These are phyloP conservation scores for Lactifluus rugatus DNA, from an alignment of 768 basidiomycete species.

Conservation along the genomic window DNA sequence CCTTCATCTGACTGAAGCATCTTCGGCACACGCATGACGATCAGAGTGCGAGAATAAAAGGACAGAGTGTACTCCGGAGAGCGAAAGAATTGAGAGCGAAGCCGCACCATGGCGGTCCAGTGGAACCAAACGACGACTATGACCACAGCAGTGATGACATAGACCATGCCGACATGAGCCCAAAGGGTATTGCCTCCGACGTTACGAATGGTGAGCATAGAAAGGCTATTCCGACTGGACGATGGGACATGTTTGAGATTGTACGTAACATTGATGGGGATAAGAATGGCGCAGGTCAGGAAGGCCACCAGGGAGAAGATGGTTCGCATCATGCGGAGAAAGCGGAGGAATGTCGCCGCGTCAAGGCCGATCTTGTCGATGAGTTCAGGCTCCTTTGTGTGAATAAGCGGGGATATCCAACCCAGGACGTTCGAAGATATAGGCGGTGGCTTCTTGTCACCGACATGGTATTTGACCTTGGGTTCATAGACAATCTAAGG, in stretches of 20 bases:
- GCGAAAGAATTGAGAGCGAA: conserved; percentile 83
- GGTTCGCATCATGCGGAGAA: conserved; percentile 74
- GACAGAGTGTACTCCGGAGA: conserved; percentile 80
- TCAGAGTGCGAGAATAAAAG: conserved; percentile 90
- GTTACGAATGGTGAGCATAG: conserved; percentile 80
- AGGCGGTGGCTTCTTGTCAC: conserved; percentile 65
- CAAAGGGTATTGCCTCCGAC: conserved; percentile 64
- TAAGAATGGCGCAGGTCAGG: conserved; percentile 60
- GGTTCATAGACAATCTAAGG: conserved; percentile 83
- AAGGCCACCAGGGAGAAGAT: conserved; percentile 57
- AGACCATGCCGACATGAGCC: conserved; percentile 76
- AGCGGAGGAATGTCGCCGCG: conserved; percentile 86
- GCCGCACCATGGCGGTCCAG: conserved; percentile 67
- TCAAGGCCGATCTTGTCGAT: conserved; percentile 86
- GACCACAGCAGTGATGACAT: conserved; percentile 68
- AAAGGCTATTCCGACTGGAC: conserved; percentile 50
- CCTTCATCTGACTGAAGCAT: conserved; percentile 81
- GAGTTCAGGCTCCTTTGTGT: conserved; percentile 81
- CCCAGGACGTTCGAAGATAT: conserved; percentile 78
- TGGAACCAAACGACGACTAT: conserved; percentile 63
- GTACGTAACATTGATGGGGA: conserved; percentile 82
- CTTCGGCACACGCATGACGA: conserved; percentile 70
- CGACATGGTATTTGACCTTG: conserved; percentile 84
- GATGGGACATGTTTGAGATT: conserved; percentile 57
- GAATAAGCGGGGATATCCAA: conserved; percentile 82